A percentile compares a stretch with the other conserved stretches of the same genome.
Evolutionary conservation across 164 flowering plant genomes (phyloP).

Genomic region (Pachysandra terminalis): DNA sequence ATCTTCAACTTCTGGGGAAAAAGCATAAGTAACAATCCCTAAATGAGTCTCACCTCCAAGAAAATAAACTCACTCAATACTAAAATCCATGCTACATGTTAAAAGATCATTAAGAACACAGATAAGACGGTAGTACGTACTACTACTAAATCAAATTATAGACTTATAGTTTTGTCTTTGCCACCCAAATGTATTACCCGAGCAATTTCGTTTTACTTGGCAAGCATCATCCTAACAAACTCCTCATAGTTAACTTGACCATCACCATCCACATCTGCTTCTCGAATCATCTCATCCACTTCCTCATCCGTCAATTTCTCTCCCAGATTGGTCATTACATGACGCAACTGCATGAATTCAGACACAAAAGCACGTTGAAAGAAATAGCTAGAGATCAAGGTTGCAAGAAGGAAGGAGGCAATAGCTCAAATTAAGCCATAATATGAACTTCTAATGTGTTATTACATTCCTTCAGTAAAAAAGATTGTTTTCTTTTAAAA

Average conservation of each 20-base stretch:
- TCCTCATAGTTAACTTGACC: conserved; percentile 57
- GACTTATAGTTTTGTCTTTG: no score
- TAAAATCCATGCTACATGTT: no score
- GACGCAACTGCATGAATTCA: conserved; percentile 38
- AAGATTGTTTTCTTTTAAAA: not conserved
- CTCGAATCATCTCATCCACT: conserved; percentile 64
- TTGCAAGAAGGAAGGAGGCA: not conserved
- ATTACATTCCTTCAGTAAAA: no score
- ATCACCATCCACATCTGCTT: conserved; percentile 61
- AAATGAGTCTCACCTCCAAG: no score
- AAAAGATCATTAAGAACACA: no score
- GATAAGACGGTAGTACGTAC: no score
- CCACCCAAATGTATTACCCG: no score
- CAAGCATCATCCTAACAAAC: conserved; percentile 58
- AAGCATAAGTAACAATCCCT: no score
- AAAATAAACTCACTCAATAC: no score
- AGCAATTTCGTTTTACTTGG: conserved; percentile 50
- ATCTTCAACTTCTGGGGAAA: no score
- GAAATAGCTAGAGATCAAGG: no score
- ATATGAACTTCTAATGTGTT: not conserved
- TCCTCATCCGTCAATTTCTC: conserved; percentile 65
- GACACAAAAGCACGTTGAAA: not conserved
- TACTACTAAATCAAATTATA: no score
- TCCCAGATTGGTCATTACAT: conserved; percentile 62
- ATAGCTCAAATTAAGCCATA: not conserved